These are phyloP conservation scores for Picea glauca DNA, from an alignment of 75 land plant genomes.

Conservation along the genomic window DNA sequence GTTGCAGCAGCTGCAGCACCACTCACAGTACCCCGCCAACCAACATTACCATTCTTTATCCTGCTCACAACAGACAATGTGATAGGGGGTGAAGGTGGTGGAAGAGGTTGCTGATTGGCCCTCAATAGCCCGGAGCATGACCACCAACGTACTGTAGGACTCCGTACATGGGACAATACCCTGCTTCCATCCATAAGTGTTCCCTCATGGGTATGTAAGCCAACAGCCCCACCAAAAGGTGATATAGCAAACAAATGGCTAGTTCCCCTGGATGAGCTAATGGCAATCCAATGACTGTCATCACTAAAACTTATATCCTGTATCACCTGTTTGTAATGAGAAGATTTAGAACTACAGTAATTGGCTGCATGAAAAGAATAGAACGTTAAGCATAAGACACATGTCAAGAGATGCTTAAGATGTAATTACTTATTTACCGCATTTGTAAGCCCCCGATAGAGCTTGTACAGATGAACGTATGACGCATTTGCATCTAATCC, in stretches of 20 bases:
- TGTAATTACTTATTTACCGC: slow-evolving; percentile 49
- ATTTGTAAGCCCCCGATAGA: slow-evolving; percentile 90
- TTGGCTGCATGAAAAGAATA: not conserved
- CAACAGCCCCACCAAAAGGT: slow-evolving; percentile 57
- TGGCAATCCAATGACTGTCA: slow-evolving; percentile 90
- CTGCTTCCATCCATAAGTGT: slow-evolving; percentile 19
- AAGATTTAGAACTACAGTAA: not conserved
- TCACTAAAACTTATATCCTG: slow-evolving; percentile 92
- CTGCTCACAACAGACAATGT: slow-evolving; percentile 74
- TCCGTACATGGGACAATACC: slow-evolving; percentile 16
- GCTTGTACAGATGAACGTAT: slow-evolving; percentile 81
- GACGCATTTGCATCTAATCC: slow-evolving; percentile 31
- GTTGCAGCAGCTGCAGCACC: slow-evolving; percentile 84
- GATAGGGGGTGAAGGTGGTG: slow-evolving; percentile 36
- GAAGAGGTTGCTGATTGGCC: slow-evolving; percentile 10
- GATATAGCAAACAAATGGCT: slow-evolving; percentile 90
- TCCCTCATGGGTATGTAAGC: slow-evolving; percentile 37
- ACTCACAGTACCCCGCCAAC: slow-evolving; percentile 80
- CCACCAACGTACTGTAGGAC: slow-evolving; percentile 12
- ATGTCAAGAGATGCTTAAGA: not conserved
- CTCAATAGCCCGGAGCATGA: slow-evolving; percentile 10
- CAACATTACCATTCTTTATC: slow-evolving; percentile 72
- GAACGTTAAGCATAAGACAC: not conserved
- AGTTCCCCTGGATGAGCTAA: slow-evolving; percentile 95
- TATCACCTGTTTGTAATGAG: slow-evolving; percentile 60